Evolutionary conservation across 1,284 basidiomycete genomes (phyloP).

Genomic region (Apiotrichum domesticum): DNA sequence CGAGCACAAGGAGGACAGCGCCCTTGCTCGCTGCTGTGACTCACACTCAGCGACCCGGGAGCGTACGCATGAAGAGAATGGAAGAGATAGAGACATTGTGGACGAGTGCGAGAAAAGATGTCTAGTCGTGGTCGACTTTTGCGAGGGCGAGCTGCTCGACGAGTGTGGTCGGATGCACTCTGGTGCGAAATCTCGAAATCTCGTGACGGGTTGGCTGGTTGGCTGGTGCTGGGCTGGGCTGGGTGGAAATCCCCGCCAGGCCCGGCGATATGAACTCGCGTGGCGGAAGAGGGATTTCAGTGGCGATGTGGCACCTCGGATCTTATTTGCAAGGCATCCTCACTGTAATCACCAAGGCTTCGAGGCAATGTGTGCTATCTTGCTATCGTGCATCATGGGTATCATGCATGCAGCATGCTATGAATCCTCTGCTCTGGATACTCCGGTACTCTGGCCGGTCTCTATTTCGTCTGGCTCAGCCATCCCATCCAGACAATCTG

Average conservation of each 20-base stretch:
- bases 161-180: no score
- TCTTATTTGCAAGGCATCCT: no score
- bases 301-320: not conserved
- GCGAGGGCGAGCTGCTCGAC: not conserved
- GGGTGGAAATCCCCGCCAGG: no score
- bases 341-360: no score
- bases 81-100: conserved; percentile 1
- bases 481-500: conserved; percentile 80
- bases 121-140: conserved; percentile 1
- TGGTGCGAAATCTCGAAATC: no score
- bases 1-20: not conserved
- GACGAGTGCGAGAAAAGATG: not conserved
- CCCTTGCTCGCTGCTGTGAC: not conserved
- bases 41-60: conserved; percentile 3
- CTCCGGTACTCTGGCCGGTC: not conserved
- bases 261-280: conserved; percentile 4
- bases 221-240: no score
- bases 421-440: no score
- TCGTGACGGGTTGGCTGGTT: no score
- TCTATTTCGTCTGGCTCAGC: conserved; percentile 49
- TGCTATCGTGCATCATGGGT: no score
- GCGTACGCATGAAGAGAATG: conserved; percentile 1
- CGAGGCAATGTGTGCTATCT: no score
- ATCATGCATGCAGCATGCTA: not conserved
- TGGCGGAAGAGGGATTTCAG: not conserved